These are phyloP conservation scores for Jaapia argillacea DNA, from an alignment of 768 basidiomycete species.

Conservation along the genomic window DNA sequence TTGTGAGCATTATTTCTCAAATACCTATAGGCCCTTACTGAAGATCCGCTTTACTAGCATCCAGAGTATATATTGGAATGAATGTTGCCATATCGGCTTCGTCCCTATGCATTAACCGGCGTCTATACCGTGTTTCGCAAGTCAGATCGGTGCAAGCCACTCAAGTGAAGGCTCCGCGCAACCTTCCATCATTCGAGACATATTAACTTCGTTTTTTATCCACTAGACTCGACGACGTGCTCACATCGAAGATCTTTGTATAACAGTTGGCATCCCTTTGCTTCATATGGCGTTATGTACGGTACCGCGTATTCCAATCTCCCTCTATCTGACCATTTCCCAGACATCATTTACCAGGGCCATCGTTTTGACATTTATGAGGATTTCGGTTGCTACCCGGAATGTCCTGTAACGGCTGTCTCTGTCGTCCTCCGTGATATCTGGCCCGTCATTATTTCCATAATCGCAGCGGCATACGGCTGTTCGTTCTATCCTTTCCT, in stretches of 20 bases:
- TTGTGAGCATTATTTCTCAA: too few relatives aligned
- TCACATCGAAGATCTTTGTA: slow-evolving; percentile 31
- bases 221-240: slow-evolving; percentile 31
- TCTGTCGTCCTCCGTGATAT: slow-evolving; percentile 20
- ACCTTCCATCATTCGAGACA: slow-evolving; percentile 1
- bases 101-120: slow-evolving; percentile 12
- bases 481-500: slow-evolving; percentile 19
- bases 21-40: too few relatives aligned
- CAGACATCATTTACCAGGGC: slow-evolving; percentile 23
- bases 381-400: slow-evolving; percentile 19
- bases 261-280: slow-evolving; percentile 36
- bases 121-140: slow-evolving; percentile 9
- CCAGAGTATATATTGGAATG: background rate
- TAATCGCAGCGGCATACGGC: slow-evolving; percentile 23
- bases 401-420: slow-evolving; percentile 20
- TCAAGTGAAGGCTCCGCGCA: too few relatives aligned
- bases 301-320: too few relatives aligned
- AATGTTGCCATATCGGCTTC: slow-evolving; percentile 8
- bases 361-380: slow-evolving; percentile 21
- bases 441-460: slow-evolving; percentile 14
- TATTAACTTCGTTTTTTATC: slow-evolving; percentile 7
- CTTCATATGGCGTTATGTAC: slow-evolving; percentile 40
- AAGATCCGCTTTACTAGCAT: slow-evolving; percentile 15
- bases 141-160: too few relatives aligned
- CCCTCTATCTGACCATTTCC: background rate